Evolutionary conservation across 495 filamentous ascomycete genomes (phyloP), one percentile per base, ranked within the genome.

Genomic region (Penicillium arizonense): DNA sequence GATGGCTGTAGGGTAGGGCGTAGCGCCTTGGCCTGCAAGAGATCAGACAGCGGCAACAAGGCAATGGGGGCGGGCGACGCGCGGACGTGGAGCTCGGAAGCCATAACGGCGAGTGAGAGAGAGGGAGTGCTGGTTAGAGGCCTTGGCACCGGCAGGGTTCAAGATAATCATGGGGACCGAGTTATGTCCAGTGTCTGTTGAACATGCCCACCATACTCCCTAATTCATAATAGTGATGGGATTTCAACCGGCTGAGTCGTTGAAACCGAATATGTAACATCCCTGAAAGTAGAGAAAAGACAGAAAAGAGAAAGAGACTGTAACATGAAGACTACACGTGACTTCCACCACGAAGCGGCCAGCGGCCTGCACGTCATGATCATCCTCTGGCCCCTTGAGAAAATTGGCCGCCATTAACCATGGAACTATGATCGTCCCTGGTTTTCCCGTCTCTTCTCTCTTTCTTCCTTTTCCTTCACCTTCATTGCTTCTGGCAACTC

Each of bases 51-150:
- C 43, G 11, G 18, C 23, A 32, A 23, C 33, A 21, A 28, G 50
- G 56, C 13, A 36, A 37, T 51, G 43, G 33, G 33, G 18, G 12
- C 43, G 21, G 43, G 37, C 28, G 61, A 64, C 61, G 61, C 58
- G 58, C 50, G 62, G 62, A 64, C 53, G 58, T 64, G 62, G 62
- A 54, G 62, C 48, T 28, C 21, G 10, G 46, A 21, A 33, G n/a
- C 35, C 44, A 43, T 23, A 24, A 35, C 4, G 44, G 48, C 61
- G 52, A 64, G 55, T 62, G 37, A 53, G 36, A 50, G 41, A 24
- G 21, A 24, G 16, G 21, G 33, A 34, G 35, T 7, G n/a, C 37
- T 32, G 28, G 32, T 23, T 20, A 28, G 26, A 32, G 30, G 42
- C 52, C 61, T 64, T 64, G 61, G 61, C 61, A 55, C 26, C 30